These are phyloP conservation scores for Flaveria floridana DNA, from an alignment of 140 eudicot species.

Conservation along the genomic window DNA sequence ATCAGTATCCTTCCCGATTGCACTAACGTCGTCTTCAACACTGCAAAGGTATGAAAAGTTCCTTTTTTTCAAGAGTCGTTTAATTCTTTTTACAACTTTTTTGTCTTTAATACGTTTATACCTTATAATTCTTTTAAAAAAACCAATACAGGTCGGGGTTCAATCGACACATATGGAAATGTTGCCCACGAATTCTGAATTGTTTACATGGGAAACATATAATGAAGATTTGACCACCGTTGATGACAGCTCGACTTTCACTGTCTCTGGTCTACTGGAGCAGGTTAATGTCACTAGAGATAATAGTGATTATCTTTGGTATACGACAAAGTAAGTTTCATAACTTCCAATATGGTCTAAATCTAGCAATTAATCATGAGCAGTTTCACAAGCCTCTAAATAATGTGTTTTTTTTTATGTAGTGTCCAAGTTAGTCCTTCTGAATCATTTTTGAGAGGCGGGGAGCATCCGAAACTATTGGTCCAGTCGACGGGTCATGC, in stretches of 20 bases:
- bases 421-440: slow-evolving; percentile 75
- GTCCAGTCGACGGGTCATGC: slow-evolving; percentile 91
- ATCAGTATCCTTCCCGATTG: slow-evolving; percentile 89
- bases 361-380: neutral
- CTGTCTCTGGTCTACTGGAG: slow-evolving; percentile 72
- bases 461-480: slow-evolving; percentile 66
- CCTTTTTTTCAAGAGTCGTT: neutral
- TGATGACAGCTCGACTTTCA: slow-evolving; percentile 64
- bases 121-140: neutral
- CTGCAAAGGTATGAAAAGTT: slow-evolving; percentile 65
- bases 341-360: neutral
- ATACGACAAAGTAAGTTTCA: slow-evolving; percentile 67
- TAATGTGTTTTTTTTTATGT: slow-evolving; percentile 8
- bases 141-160: slow-evolving; percentile 70
- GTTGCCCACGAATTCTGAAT: slow-evolving; percentile 55
- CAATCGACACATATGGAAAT: slow-evolving; percentile 89
- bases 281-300: slow-evolving; percentile 93
- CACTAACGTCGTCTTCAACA: slow-evolving; percentile 78
- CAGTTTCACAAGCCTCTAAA: neutral
- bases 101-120: neutral
- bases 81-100: neutral
- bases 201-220: slow-evolving; percentile 82
- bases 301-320: slow-evolving; percentile 90
- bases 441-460: slow-evolving; percentile 61
- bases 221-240: slow-evolving; percentile 67